phyloP scores from a whole-genome alignment of 768 basidiomycete species.

The Mycena filopes region DNA sequence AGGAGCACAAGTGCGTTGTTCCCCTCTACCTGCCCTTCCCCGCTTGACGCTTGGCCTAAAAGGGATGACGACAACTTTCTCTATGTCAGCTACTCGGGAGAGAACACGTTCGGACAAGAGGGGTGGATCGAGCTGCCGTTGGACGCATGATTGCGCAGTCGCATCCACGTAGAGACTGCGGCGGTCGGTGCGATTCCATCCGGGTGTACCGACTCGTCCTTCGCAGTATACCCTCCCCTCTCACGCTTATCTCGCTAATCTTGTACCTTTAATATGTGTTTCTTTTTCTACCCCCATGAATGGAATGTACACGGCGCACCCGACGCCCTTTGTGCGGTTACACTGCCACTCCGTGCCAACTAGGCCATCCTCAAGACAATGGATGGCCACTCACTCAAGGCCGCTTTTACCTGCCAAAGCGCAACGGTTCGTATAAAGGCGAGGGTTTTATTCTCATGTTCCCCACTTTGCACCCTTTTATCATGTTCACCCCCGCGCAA shows the following conservation, averaged over 20 bases:
- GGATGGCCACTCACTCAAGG: not conserved
- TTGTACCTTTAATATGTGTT: slow-evolving; percentile 37
- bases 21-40: slow-evolving; percentile 9
- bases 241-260: slow-evolving; percentile 31
- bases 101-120: slow-evolving; percentile 90
- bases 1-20: slow-evolving; percentile 94
- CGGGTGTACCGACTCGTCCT: slow-evolving; percentile 28
- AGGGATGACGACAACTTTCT: slow-evolving; percentile 99
- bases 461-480: not conserved
- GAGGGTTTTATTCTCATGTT: not conserved
- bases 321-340: too few species aligned
- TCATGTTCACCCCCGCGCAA: not conserved
- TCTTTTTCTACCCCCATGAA: slow-evolving; percentile 31
- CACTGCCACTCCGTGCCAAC: slow-evolving; percentile 8
- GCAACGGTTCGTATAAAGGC: slow-evolving; percentile 2
- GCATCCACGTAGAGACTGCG: slow-evolving; percentile 30
- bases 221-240: slow-evolving; percentile 30
- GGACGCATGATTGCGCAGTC: slow-evolving; percentile 49
- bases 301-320: slow-evolving; percentile 30
- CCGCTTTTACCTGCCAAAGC: not conserved
- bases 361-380: slow-evolving; percentile 1
- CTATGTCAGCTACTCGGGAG: slow-evolving; percentile 98
- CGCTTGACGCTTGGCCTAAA: slow-evolving; percentile 39
- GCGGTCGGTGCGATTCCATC: slow-evolving; percentile 36
- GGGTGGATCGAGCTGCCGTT: slow-evolving; percentile 59